Evolutionary conservation across 2,329 filamentous ascomycete species (phyloP).

Genomic region (Colletotrichum tabaci): DNA sequence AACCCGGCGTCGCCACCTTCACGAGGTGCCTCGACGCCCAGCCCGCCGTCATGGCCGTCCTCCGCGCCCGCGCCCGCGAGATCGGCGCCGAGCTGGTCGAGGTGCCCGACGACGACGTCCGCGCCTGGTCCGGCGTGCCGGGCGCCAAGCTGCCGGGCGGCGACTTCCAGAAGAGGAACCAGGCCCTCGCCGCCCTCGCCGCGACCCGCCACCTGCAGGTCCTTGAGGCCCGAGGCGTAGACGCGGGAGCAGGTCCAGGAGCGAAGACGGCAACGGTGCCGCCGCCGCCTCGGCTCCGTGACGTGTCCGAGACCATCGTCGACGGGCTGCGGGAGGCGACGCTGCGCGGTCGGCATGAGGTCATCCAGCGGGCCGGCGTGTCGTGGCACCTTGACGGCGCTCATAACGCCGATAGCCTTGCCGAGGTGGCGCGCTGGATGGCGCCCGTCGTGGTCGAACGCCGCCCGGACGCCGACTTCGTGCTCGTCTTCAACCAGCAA

Average conservation of each 20-base stretch:
- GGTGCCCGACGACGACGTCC: conserved; percentile 27
- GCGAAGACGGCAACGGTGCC: no score
- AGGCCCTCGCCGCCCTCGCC: conserved; percentile 66
- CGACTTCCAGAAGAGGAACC: conserved; percentile 73
- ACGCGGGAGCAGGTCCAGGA: conserved; percentile 46
- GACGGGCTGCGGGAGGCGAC: conserved; percentile 81
- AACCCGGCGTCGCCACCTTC: conserved; percentile 68
- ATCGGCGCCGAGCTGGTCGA: conserved; percentile 63
- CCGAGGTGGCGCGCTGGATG: conserved; percentile 88
- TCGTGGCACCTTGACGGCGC: conserved; percentile 94
- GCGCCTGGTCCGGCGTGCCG: conserved; percentile 41
- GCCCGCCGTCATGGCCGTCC: conserved; percentile 59
- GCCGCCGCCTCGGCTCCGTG: background rate
- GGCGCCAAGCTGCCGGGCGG: conserved; percentile 67
- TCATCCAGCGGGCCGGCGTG: conserved; percentile 68
- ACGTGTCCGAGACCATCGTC: conserved; percentile 75
- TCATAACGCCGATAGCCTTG: conserved; percentile 92
- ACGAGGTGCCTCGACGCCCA: conserved; percentile 48
- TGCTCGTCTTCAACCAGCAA: conserved; percentile 92
- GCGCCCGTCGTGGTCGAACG: conserved; percentile 52
- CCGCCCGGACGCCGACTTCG: conserved; percentile 54
- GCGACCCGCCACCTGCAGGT: conserved; percentile 44
- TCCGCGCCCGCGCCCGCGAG: conserved; percentile 67
- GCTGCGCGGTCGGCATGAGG: conserved; percentile 85
- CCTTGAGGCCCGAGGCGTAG: conserved; percentile 58